These are phyloP conservation scores for Luffa acutangula DNA, from an alignment of 306 rosid species.

Conservation along the genomic window DNA sequence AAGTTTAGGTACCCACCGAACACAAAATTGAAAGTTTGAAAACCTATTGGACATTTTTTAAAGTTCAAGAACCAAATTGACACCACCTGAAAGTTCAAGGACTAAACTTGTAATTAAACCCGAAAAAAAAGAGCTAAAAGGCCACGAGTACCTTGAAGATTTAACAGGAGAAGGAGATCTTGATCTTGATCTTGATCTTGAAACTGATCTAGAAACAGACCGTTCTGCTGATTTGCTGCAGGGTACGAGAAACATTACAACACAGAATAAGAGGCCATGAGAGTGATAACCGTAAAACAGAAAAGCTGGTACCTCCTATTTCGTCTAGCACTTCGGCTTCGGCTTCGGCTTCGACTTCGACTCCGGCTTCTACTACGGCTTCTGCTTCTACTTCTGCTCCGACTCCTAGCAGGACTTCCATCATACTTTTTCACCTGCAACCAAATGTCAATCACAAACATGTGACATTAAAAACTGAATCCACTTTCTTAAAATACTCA, in stretches of 20 bases:
- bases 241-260: background rate
- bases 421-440: slow-evolving; percentile 71
- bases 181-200: slow-evolving; percentile 79
- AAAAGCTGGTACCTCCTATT: slow-evolving; percentile 42
- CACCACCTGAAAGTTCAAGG: too few relatives aligned
- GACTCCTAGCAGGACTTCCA: slow-evolving; percentile 52
- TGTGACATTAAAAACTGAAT: background rate
- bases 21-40: too few relatives aligned
- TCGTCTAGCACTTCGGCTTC: slow-evolving; percentile 56
- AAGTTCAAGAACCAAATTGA: too few relatives aligned
- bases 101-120: too few relatives aligned
- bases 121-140: too few relatives aligned
- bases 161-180: slow-evolving; percentile 83
- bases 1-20: too few relatives aligned
- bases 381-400: slow-evolving; percentile 69
- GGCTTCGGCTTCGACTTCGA: slow-evolving; percentile 75
- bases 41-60: too few relatives aligned
- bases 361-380: slow-evolving; percentile 57
- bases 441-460: slow-evolving; percentile 7
- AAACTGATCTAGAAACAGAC: slow-evolving; percentile 73
- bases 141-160: slow-evolving; percentile 48
- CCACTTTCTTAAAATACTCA: background rate
- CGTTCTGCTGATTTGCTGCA: slow-evolving; percentile 68
- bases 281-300: background rate
- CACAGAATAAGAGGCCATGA: background rate